Conservation (phyloP, 768 basidiomycete species). For the Serendipita indica region DNA sequence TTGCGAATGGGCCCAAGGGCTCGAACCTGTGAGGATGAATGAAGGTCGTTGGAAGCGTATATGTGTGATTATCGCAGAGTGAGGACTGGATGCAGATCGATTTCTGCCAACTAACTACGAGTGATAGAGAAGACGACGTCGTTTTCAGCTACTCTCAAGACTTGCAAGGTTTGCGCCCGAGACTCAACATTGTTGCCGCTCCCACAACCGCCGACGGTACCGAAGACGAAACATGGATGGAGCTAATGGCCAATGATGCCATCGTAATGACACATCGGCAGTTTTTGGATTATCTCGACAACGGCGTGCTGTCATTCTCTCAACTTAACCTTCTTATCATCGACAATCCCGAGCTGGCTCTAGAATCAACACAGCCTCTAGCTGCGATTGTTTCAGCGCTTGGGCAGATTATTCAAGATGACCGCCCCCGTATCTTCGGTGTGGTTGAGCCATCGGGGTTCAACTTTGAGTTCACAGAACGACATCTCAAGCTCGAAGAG, state of each 20-base stretch:
- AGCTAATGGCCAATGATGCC: neutral
- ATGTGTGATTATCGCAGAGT: neutral
- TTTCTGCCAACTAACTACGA: no score
- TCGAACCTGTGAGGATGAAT: neutral
- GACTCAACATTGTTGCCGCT: neutral
- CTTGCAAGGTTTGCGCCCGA: neutral
- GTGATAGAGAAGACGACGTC: neutral
- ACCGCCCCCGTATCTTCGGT: slow-evolving; percentile 33
- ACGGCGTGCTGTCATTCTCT: slow-evolving; percentile 27
- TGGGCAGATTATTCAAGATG: slow-evolving; percentile 19
- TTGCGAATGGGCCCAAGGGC: neutral
- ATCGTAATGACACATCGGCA: slow-evolving; percentile 20
- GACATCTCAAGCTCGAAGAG: neutral
- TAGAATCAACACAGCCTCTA: slow-evolving; percentile 30
- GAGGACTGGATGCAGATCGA: no score
- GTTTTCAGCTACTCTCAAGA: neutral
- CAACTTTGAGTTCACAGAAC: neutral
- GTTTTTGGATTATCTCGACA: slow-evolving; percentile 27
- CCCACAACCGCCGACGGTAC: neutral
- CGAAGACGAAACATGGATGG: neutral
- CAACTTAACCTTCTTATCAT: slow-evolving; percentile 35
- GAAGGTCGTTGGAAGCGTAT: neutral
- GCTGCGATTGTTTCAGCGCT: slow-evolving; percentile 32
- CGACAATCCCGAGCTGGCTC: slow-evolving; percentile 27
- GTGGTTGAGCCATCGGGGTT: slow-evolving; percentile 19